Base-by-base conservation (phyloP, 2,329 filamentous ascomycete species). In the Ophiostoma ips region DNA sequence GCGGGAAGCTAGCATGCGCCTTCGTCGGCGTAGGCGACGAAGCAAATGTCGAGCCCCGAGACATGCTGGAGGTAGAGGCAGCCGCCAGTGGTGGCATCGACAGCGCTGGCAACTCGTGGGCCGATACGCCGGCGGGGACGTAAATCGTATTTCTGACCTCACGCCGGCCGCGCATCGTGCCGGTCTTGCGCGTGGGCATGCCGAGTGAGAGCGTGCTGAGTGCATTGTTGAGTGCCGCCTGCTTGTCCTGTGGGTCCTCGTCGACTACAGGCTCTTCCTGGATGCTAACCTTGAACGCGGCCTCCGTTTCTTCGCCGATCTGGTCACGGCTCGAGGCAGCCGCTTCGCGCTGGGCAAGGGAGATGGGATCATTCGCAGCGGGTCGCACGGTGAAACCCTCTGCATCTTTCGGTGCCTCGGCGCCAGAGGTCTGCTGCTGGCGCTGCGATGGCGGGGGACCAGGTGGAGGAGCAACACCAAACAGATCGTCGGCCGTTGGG, bases 71-170 rank as follows among this genome's bases (percentile, higher is more conserved):
- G 37, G 5, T 21, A 13, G 3, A 46, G 9, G 7, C 11, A 5
- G 38, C 21, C 6, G n/a, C 11, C 48, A 28, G 18, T 49, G 50
- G 52, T 34, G 53, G 28, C 1, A 45, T 34, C 2, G 46, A 12
- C 4, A 58, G 15, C 9, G 43, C 3, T 4, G 44, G 41, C 3
- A 62, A 57, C 54, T 69, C 63, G 45, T 66, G 53, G 15, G 66
- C 55, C 30, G 62, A 60, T 8, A 63, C 56, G 9, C 62, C 57
- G 3, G 85, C 81, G 54, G 86, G 83, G 55, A 89, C 73, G 61
- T 92, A 90, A 50, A 95, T 81, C 1, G 89, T 95, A 65, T 94
- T 94, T 52, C 90, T 79, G 55, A 94, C 87, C 63, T 96, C 90
- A 61, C 92, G 78, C 53, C 92, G 83, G 48, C 92, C 92, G 57